These are phyloP conservation scores for Eucalyptus regnans DNA, from an alignment of 345 rosid species.

Conservation along the genomic window DNA sequence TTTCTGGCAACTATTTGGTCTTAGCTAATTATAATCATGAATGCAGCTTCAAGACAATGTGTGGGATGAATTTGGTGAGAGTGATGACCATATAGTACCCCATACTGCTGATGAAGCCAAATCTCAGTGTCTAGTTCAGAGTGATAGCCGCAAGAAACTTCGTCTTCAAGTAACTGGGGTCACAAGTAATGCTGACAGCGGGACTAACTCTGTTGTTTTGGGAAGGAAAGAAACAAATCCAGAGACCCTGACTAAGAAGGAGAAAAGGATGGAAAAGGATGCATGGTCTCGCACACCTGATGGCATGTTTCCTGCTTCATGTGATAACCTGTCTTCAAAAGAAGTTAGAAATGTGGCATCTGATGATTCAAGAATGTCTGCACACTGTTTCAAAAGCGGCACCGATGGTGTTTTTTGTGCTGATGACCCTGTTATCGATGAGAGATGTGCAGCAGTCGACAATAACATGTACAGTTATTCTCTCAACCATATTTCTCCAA, in stretches of 20 bases:
- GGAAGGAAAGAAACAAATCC: constrained; percentile 18
- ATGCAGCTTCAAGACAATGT: constrained; percentile 49
- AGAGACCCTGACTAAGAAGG: constrained; percentile 7
- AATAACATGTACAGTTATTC: constrained; percentile 31
- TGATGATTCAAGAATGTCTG: constrained; percentile 29
- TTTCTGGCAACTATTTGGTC: background rate
- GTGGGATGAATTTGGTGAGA: constrained; percentile 37
- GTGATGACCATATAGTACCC: constrained; percentile 76
- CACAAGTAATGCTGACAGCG: constrained; percentile 12
- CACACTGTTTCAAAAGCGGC: constrained; percentile 23
- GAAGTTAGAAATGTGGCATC: constrained; percentile 20
- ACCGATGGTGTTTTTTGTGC: constrained; percentile 21
- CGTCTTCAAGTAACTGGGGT: constrained; percentile 24
- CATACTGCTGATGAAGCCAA: constrained; percentile 19
- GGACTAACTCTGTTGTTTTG: constrained; percentile 8
- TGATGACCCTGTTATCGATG: constrained; percentile 26
- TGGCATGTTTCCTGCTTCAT: constrained; percentile 20
- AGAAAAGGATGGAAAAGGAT: constrained; percentile 45
- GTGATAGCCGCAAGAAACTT: constrained; percentile 30
- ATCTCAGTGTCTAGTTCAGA: constrained; percentile 18
- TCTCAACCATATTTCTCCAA: constrained; percentile 30
- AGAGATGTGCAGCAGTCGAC: constrained; percentile 18
- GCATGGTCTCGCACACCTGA: constrained; percentile 36
- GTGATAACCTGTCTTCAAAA: constrained; percentile 21
- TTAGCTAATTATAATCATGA: background rate